These are phyloP conservation scores for Xylariaceae sp. DNA, from an alignment of 2,329 filamentous ascomycete species.

Conservation along the genomic window DNA sequence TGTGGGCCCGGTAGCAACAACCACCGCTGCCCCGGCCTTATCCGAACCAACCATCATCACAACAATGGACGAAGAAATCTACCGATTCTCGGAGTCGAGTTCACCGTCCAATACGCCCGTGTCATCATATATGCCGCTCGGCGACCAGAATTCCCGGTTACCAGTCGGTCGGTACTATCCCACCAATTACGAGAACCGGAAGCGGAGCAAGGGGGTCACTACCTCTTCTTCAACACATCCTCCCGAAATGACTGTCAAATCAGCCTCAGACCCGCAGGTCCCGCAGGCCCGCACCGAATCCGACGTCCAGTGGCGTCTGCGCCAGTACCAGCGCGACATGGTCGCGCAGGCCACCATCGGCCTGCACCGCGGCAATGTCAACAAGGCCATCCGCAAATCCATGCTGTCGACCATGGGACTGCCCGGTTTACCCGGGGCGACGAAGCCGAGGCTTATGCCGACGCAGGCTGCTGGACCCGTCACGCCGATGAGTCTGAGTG, in stretches of 20 bases:
- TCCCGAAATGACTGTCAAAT: no score
- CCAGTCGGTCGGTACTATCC: slow-evolving; percentile 61
- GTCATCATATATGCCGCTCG: slow-evolving; percentile 47
- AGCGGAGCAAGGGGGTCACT: background rate
- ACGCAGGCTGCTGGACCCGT: slow-evolving; percentile 56
- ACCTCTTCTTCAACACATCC: no score
- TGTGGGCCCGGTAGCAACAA: slow-evolving; percentile 21
- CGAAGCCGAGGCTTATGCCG: slow-evolving; percentile 48
- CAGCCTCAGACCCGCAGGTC: no score
- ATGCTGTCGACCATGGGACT: slow-evolving; percentile 38
- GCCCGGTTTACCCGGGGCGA: slow-evolving; percentile 33
- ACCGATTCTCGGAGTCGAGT: slow-evolving; percentile 21
- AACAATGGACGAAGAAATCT: slow-evolving; percentile 19
- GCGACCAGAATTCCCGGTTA: slow-evolving; percentile 42
- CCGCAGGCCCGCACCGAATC: slow-evolving; percentile 36
- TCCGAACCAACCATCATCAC: slow-evolving; percentile 24
- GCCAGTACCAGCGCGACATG: slow-evolving; percentile 59
- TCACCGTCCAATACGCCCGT: slow-evolving; percentile 39
- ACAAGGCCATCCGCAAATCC: slow-evolving; percentile 31
- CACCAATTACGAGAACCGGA: slow-evolving; percentile 49
- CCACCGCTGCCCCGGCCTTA: slow-evolving; percentile 19
- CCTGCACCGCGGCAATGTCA: slow-evolving; percentile 31
- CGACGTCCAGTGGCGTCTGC: slow-evolving; percentile 47
- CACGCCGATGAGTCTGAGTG: slow-evolving; percentile 55
- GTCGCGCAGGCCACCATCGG: slow-evolving; percentile 51